phyloP scores from a whole-genome alignment of 805 yeast species.

The Hanseniaspora jakobsenii region DNA sequence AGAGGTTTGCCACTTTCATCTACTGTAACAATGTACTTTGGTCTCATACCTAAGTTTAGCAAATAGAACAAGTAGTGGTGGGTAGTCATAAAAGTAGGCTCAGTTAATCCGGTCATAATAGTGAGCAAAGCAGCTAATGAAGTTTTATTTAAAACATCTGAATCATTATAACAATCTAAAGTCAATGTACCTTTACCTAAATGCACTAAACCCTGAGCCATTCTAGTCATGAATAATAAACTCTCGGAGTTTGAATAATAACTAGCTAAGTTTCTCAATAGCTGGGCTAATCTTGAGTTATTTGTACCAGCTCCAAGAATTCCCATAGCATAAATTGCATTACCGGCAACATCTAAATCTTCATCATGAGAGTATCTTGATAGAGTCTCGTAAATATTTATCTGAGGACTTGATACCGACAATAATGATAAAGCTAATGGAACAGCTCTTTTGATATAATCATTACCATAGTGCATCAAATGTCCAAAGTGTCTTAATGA shows the following conservation, averaged over 20 bases:
- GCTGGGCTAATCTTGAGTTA: conserved; percentile 93
- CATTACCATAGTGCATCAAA: conserved; percentile 93
- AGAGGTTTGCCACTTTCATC: conserved; percentile 78
- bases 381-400: conserved; percentile 91
- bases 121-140: conserved; percentile 83
- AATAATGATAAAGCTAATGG: conserved; percentile 97
- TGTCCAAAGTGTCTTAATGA: conserved; percentile 93
- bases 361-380: conserved; percentile 94
- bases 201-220: conserved; percentile 90
- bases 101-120: conserved; percentile 68
- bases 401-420: conserved; percentile 86
- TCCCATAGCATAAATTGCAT: conserved; percentile 95
- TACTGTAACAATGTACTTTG: conserved; percentile 84
- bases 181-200: conserved; percentile 93
- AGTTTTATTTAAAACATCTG: conserved; percentile 75
- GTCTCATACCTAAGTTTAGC: conserved; percentile 78
- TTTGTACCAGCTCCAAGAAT: conserved; percentile 97
- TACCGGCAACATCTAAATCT: conserved; percentile 85
- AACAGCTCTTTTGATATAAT: conserved; percentile 80
- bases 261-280: conserved; percentile 85
- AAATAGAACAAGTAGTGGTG: conserved; percentile 78
- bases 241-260: conserved; percentile 86
- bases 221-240: conserved; percentile 79
- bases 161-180: conserved; percentile 78
- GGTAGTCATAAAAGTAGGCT: conserved; percentile 72